phyloP scores from a whole-genome alignment of 2,329 filamentous ascomycete species.

The Pseudogymnoascus sp. region DNA sequence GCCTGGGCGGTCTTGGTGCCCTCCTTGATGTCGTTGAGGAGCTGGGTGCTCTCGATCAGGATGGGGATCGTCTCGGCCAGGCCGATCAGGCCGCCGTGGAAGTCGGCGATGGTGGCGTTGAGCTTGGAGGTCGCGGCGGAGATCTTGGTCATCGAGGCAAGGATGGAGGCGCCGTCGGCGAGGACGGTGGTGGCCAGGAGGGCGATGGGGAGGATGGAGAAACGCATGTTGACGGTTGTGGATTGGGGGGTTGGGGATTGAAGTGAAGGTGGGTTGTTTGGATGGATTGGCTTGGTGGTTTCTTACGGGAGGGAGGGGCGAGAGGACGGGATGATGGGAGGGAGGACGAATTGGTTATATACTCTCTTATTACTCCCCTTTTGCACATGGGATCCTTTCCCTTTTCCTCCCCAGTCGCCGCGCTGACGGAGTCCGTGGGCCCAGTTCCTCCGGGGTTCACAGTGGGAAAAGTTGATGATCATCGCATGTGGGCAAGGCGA shows the following conservation, averaged over 20 bases:
- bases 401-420: not conserved
- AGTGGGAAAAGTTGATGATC: not conserved
- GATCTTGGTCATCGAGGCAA: constrained; percentile 18
- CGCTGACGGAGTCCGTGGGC: not conserved
- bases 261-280: not conserved
- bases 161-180: constrained; percentile 19
- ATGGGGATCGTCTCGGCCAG: constrained; percentile 28
- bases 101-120: constrained; percentile 15
- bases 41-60: constrained; percentile 29
- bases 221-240: constrained; percentile 14
- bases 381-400: not conserved
- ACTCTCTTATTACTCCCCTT: not conserved
- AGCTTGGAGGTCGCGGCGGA: constrained; percentile 16
- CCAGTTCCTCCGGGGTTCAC: not conserved
- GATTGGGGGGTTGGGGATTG: not conserved
- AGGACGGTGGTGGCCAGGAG: constrained; percentile 16
- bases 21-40: constrained; percentile 34
- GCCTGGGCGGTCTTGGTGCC: constrained; percentile 31
- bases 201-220: constrained; percentile 13
- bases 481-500: constrained; percentile 1
- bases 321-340: not conserved
- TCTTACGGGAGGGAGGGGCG: not conserved
- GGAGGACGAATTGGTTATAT: not conserved
- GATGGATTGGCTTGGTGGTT: not conserved
- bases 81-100: constrained; percentile 12